Conservation (phyloP, 148 eudicot species). For the Chenopodium berlandieri region DNA sequence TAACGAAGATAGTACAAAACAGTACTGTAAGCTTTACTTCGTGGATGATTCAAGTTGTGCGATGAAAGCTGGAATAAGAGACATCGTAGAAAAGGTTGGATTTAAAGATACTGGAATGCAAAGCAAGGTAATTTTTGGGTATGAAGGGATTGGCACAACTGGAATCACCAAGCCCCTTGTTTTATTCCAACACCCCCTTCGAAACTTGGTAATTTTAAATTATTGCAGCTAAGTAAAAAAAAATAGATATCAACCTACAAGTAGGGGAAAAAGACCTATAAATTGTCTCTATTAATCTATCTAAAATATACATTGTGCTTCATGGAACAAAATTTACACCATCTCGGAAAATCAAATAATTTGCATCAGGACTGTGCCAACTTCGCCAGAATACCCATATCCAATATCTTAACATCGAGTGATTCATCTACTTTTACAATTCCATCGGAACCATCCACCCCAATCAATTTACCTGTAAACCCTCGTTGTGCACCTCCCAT, state of each 20-base stretch:
- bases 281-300: neutral
- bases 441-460: conserved; percentile 89
- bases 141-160: no score
- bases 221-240: neutral
- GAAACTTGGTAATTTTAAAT: neutral
- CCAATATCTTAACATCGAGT: conserved; percentile 88
- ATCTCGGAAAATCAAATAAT: neutral
- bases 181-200: neutral
- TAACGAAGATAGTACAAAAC: no score
- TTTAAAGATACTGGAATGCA: no score
- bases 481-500: conserved; percentile 94
- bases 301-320: conserved; percentile 25
- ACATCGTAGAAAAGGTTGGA: no score
- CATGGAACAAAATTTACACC: conserved; percentile 31
- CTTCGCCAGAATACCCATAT: conserved; percentile 78
- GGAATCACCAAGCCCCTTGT: no score
- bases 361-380: conserved; percentile 43
- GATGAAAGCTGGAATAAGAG: no score
- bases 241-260: neutral
- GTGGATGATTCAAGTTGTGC: no score
- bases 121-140: no score
- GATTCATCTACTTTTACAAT: conserved; percentile 89
- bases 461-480: conserved; percentile 79
- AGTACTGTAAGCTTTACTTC: no score
- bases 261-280: neutral